Conservation (phyloP, 345 rosid species). For the Fremontodendron californicum region DNA sequence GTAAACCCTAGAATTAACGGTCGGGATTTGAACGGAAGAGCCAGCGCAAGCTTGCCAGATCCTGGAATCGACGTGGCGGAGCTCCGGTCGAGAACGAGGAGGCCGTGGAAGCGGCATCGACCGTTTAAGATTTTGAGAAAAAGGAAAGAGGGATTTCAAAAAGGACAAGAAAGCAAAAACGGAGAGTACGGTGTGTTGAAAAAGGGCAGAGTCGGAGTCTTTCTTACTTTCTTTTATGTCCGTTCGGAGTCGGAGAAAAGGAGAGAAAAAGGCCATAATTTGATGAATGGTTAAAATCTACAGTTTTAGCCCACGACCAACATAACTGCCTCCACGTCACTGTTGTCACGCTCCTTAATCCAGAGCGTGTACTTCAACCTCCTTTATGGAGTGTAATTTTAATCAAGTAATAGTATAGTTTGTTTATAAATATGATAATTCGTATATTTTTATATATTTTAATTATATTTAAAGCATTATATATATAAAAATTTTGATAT, state of each 20-base stretch:
- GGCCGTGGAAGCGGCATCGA: conserved; percentile 30
- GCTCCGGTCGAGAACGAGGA: conserved; percentile 26
- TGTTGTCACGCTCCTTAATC: neutral
- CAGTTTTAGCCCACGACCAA: too few relatives aligned
- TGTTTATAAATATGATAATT: too few relatives aligned
- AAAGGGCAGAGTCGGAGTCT: neutral
- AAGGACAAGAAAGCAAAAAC: neutral
- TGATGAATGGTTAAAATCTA: neutral
- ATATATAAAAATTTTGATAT: too few relatives aligned
- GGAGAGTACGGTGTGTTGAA: neutral
- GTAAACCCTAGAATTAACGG: conserved; percentile 62
- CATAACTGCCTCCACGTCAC: neutral
- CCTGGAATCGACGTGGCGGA: conserved; percentile 44
- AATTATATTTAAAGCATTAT: too few relatives aligned
- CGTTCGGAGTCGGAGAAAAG: neutral
- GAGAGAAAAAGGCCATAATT: neutral
- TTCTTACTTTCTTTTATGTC: too few relatives aligned
- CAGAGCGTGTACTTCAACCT: neutral
- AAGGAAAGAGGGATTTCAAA: neutral
- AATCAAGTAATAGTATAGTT: too few relatives aligned
- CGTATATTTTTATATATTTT: too few relatives aligned
- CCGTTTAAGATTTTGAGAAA: conserved; percentile 22
- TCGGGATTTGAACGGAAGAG: conserved; percentile 53
- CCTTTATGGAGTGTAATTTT: too few relatives aligned
- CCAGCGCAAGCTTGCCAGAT: conserved; percentile 92